Percentiles rank a stretch among this genome's conserved stretches.
These are phyloP conservation scores for Phytophthora litchii DNA, from an alignment of 352 stramenopile species.

Conservation along the genomic window DNA sequence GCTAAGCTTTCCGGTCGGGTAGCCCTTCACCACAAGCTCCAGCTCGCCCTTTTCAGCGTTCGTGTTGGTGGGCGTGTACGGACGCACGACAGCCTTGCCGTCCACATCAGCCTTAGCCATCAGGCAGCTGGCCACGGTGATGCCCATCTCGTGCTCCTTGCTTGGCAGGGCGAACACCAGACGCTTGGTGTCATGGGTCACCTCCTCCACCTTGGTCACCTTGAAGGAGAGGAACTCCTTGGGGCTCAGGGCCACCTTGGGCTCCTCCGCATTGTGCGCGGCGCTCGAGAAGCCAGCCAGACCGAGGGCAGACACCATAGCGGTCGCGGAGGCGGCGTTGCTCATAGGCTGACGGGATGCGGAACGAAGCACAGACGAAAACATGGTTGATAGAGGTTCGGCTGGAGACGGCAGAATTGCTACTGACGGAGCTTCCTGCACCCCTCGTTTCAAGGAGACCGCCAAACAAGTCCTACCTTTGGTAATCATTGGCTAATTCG, in stretches of 20 bases:
- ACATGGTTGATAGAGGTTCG: constrained; percentile 31
- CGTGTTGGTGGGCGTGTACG: constrained; percentile 87
- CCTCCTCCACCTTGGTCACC: constrained; percentile 59
- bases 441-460: constrained; percentile 29
- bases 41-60: constrained; percentile 75
- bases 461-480: constrained; percentile 11
- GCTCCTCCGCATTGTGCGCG: constrained; percentile 38
- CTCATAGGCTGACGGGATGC: constrained; percentile 19
- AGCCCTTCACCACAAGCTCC: constrained; percentile 88
- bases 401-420: constrained; percentile 15
- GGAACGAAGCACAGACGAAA: constrained; percentile 36
- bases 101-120: constrained; percentile 63
- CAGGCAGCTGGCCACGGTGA: constrained; percentile 66
- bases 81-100: constrained; percentile 69
- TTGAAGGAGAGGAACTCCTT: constrained; percentile 70
- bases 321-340: constrained; percentile 31
- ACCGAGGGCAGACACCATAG: constrained; percentile 38
- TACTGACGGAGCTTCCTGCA: constrained; percentile 23
- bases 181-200: constrained; percentile 73
- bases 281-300: constrained; percentile 36
- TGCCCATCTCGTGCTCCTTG: constrained; percentile 68
- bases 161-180: constrained; percentile 59
- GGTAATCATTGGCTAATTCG: constrained; percentile 21
- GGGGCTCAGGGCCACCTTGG: constrained; percentile 58
- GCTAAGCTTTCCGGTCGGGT: constrained; percentile 82